Evolutionary conservation across 2,329 filamentous ascomycete species (phyloP), one percentile per base, ranked within the genome.

Genomic region (Aspergillus pseudoterreus): DNA sequence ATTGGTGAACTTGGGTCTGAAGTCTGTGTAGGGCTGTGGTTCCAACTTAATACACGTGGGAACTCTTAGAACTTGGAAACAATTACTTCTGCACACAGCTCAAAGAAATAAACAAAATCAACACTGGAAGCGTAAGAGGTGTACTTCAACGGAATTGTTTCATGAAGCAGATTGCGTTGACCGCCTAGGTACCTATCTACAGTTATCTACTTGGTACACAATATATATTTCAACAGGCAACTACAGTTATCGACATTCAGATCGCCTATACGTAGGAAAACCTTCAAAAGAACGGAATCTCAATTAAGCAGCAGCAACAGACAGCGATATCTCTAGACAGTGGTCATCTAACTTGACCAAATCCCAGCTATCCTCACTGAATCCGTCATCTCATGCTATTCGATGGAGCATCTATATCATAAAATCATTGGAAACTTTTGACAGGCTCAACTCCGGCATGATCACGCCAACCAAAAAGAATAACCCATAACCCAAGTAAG

Each of bases 261-360:
- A 9, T 17, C 35, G 35, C 12, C 35, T 10, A 38, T 6, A 17
- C 35, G 15, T 38, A 33, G 17, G 38, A 15, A 43, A 19, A 15
- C 38, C 11, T 30, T 35, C 30, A 22, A 45, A 30, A 15, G 49
- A 51, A 35, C 22, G 45, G 17, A 44, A n/a, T 43, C 43, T 33
- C 17, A n/a, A 4, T 41, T 12, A n/a, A 47, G n/a, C 30, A 24
- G 44, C n/a, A 33, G 12, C 17, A 9, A 45, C 44, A 46, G 14
- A 22, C 35, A 27, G n/a, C 41, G 24, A 27, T 30, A 41, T 41
- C 35, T 48, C 41, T 52, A 38, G 30, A 82, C 80, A 78, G 73
- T 78, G 78, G 77, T 73, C 82, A 82, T 77, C 82, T 80, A 76
- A 68, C 79, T 85, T 83, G 76, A 77, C 81, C 79, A 68, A 79